Evolutionary conservation across 768 basidiomycete genomes (phyloP), one percentile per base, ranked within the genome.

Genomic region (Kwoniella europaea): DNA sequence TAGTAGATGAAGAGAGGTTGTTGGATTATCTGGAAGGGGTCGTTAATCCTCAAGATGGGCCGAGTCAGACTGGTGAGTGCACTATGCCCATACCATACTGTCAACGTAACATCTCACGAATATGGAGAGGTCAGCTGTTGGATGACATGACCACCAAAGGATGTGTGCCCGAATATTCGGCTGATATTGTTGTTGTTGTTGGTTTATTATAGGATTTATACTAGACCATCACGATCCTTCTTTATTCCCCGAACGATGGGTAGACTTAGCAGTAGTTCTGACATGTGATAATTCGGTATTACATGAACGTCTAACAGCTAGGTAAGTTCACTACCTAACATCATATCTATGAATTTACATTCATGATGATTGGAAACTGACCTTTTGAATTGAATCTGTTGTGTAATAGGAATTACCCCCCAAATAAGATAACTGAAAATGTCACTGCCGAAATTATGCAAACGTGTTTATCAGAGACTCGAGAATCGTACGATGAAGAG

Each of bases 371-470:
- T 18, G 13, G 20, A 18, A 42, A 10, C 46, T 50, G 6, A 50
- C 13, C 46, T 13, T 13, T 50, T 18, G 46, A 50, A 15, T 50
- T 18, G 46, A 50, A 15, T 15, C 16, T 16, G 67, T 35, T 65
- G 35, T 35, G 5, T 35, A 12, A 54, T 82, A 98, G 95, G 71
- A 88, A 88, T 10, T 98, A 98, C 81, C 85, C 91, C 0, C 83
- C 94, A 60, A 92, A 92, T 82, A 99, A 99, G 85, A 93, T 99
- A 4, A 92, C 95, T 82, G 97, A 99, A 84, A 99, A 99, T 83
- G 95, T 98, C 83, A 91, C 95, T 79, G 94, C 95, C 13, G 97
- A 99, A 85, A 98, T 99, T 79, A 97, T 98, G 94, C 87, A 92
- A 79, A 89, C 94, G 62, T 90, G 97, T 46, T 85, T 91, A 12